Evolutionary conservation across 768 basidiomycete species (phyloP).

Genomic region (Mycena floridula): DNA sequence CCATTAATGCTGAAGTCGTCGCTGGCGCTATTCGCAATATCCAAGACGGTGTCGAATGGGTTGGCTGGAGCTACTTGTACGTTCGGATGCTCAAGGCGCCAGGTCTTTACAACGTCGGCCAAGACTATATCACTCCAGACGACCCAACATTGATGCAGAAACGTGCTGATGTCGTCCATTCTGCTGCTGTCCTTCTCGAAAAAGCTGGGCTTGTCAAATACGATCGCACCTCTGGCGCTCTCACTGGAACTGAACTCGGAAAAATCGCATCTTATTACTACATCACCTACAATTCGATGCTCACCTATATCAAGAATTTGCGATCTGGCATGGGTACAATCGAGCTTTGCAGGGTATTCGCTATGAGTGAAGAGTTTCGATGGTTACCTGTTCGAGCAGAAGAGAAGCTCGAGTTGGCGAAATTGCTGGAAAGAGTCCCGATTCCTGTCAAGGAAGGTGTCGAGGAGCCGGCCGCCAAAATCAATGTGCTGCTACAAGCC

Average conservation of each 20-base stretch:
- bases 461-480: slow-evolving; percentile 95
- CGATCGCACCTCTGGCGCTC: slow-evolving; percentile 78
- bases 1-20: slow-evolving; percentile 95
- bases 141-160: slow-evolving; percentile 84
- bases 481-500: slow-evolving; percentile 92
- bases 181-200: slow-evolving; percentile 88
- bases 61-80: slow-evolving; percentile 94
- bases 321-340: slow-evolving; percentile 80
- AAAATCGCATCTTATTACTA: slow-evolving; percentile 95
- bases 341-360: slow-evolving; percentile 94
- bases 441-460: slow-evolving; percentile 96
- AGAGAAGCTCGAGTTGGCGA: slow-evolving; percentile 87
- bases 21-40: slow-evolving; percentile 91
- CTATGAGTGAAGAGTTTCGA: slow-evolving; percentile 93
- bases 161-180: slow-evolving; percentile 88
- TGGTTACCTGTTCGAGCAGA: slow-evolving; percentile 58
- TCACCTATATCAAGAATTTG: slow-evolving; percentile 92
- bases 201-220: slow-evolving; percentile 95
- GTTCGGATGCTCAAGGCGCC: slow-evolving; percentile 93
- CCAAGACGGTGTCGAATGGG: slow-evolving; percentile 96
- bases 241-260: slow-evolving; percentile 91
- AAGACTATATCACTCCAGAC: slow-evolving; percentile 80
- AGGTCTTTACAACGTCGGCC: slow-evolving; percentile 78
- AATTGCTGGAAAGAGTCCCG: slow-evolving; percentile 89
- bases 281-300: slow-evolving; percentile 93